Conservation (phyloP, 352 stramenopile genomes). For the Globisporangium ultimum region DNA sequence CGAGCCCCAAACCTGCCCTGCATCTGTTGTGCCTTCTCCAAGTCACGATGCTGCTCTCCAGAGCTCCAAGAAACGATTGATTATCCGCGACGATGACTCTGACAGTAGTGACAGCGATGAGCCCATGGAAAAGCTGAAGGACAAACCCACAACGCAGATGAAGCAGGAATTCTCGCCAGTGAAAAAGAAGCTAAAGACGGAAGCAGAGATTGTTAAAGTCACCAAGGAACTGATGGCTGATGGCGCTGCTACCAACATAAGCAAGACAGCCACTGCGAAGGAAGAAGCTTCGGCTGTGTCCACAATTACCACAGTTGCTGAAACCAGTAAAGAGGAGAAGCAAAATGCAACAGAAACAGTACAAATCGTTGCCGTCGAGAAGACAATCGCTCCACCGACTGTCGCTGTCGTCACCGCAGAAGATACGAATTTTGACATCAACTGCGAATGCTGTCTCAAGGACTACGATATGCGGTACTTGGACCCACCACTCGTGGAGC, state of each 20-base stretch:
- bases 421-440: conserved; percentile 60
- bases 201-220: background rate
- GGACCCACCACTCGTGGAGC: conserved; percentile 73
- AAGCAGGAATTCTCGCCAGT: conserved; percentile 6
- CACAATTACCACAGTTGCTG: background rate
- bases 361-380: background rate
- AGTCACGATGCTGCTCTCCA: conserved; percentile 18
- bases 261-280: conserved; percentile 1
- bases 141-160: conserved; percentile 3
- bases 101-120: conserved; percentile 39
- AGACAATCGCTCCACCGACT: background rate
- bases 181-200: conserved; percentile 17
- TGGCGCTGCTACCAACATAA: background rate
- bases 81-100: conserved; percentile 60
- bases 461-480: conserved; percentile 83
- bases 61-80: conserved; percentile 51
- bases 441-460: conserved; percentile 73
- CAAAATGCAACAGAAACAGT: background rate
- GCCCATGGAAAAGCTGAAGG: background rate
- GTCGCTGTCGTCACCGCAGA: conserved; percentile 5
- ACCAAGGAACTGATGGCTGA: background rate
- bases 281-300: no score
- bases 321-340: conserved; percentile 1
- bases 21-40: background rate
- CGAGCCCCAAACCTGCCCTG: background rate